phyloP scores from a whole-genome alignment of 225 moss, liverwort and hornwort genomes.

The Bryoerythrophyllum caledonicum region DNA sequence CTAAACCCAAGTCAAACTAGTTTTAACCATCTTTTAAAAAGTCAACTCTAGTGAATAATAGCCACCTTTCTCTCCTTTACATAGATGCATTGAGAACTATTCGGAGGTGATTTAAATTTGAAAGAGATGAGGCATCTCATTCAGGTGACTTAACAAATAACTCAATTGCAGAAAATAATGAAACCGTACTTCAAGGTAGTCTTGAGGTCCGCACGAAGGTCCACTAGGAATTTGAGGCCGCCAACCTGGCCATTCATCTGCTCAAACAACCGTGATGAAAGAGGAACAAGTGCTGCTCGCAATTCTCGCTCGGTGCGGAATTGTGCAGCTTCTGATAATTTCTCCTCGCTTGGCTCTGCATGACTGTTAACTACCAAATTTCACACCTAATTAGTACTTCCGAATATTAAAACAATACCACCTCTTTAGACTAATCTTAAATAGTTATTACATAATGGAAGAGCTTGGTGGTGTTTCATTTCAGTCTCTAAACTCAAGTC shows the following conservation, averaged over 20 bases:
- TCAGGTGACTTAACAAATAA: background rate
- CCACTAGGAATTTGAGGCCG: constrained; percentile 94
- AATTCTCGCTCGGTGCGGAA: constrained; percentile 84
- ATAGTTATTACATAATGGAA: too few species aligned
- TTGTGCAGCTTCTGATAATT: constrained; percentile 59
- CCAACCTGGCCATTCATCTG: constrained; percentile 95
- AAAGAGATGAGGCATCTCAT: too few species aligned
- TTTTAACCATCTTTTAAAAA: too few species aligned
- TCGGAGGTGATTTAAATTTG: too few species aligned
- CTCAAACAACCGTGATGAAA: constrained; percentile 88
- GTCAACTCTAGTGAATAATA: too few species aligned
- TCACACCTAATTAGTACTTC: constrained; percentile 5
- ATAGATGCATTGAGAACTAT: too few species aligned
- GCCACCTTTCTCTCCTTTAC: too few species aligned
- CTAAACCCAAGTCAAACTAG: too few species aligned
- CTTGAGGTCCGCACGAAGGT: constrained; percentile 88
- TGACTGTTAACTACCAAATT: constrained; percentile 42
- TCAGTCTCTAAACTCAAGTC: too few species aligned
- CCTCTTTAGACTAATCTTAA: too few species aligned
- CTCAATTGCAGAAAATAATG: background rate
- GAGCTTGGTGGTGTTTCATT: too few species aligned
- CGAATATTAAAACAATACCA: background rate
- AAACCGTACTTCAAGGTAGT: constrained; percentile 62
- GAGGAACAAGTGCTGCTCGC: constrained; percentile 78
- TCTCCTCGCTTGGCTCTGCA: constrained; percentile 47